Evolutionary conservation across 2,329 filamentous ascomycete genomes (phyloP), one percentile per base, ranked within the genome.

Genomic region (Colletotrichum plurivorum): DNA sequence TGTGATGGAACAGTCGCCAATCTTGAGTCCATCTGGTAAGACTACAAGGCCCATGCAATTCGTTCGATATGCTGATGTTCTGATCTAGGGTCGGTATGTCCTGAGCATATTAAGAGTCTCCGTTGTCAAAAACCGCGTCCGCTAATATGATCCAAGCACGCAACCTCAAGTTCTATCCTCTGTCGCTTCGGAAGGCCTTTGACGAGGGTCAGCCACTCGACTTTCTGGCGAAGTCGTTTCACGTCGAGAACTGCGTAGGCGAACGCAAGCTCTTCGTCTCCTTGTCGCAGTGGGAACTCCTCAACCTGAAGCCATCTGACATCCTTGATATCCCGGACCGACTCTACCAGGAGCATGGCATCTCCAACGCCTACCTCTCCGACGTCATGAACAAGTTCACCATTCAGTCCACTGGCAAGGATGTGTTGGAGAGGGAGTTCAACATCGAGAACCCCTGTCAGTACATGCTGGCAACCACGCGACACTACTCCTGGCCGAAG

Each of bases 401-500:
- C 53, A 78, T 85, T 16, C 82, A 84, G 67, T 80, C 81, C 0
- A 75, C 77, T 0, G 82, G 82, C 0, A 81, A 82, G 10, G 79
- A 80, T 6, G 55, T 64, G 0, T 72, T 85, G 1, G 82, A 84
- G 63, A 72, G 71, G 5, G 65, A 77, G 15, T 82, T 77, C 48
- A 63, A 72, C 0, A 74, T 81, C 2, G 59, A 70, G 1, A 76
- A 79, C 20, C 78, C 79, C 0, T 71, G 71, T 2, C 74, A 79
- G 59, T 82, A 80, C 52, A 76, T 84, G 63, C 67, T 84, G 5
- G 73, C 77, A n/a, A 80, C 75, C 10, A 85, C 83, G 1, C 74
- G 79, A 1, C 84, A 85, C 70, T 86, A 86, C 70, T 85, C 82
- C 0, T 86, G 84, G 84, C 83, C 83, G 0, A 86, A 86, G 63